These are phyloP conservation scores for Taiwanofungus camphoratus DNA, from an alignment of 1,284 basidiomycete species.

Conservation along the genomic window DNA sequence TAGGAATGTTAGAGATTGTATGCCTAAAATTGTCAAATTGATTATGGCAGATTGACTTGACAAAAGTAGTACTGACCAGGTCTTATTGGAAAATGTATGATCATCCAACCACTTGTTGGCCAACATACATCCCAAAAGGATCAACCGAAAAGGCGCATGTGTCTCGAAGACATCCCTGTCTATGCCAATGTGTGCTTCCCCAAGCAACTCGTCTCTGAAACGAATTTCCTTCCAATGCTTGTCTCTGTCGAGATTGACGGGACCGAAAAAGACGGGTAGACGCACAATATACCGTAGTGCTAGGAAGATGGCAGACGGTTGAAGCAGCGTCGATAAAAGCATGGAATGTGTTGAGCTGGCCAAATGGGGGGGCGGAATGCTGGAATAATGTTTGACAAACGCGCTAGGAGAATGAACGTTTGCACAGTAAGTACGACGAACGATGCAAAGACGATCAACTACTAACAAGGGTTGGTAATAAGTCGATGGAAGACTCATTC, in stretches of 20 bases:
- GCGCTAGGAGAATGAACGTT: slow-evolving; percentile 21
- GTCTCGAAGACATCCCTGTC: slow-evolving; percentile 50
- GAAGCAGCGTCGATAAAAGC: slow-evolving; percentile 72
- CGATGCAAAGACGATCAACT: neutral
- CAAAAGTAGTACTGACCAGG: slow-evolving; percentile 55
- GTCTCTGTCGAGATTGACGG: slow-evolving; percentile 35
- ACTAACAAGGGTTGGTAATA: slow-evolving; percentile 29
- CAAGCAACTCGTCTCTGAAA: slow-evolving; percentile 60
- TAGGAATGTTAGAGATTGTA: slow-evolving; percentile 67
- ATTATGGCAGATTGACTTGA: too few relatives aligned
- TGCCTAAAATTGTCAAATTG: too few relatives aligned
- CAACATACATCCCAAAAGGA: slow-evolving; percentile 82
- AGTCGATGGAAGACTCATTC: slow-evolving; percentile 46
- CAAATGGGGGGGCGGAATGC: slow-evolving; percentile 46
- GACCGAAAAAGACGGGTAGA: slow-evolving; percentile 60
- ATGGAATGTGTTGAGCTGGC: slow-evolving; percentile 66
- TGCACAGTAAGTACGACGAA: slow-evolving; percentile 2
- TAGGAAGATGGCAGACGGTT: slow-evolving; percentile 74
- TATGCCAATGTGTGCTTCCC: slow-evolving; percentile 37
- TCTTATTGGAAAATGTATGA: slow-evolving; percentile 89
- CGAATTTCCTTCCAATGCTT: slow-evolving; percentile 43
- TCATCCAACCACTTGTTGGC: slow-evolving; percentile 93
- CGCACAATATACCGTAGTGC: slow-evolving; percentile 81
- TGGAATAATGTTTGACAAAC: slow-evolving; percentile 36
- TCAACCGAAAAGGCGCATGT: slow-evolving; percentile 61